Evolutionary conservation across 176 grass and related monocot genomes (phyloP), one percentile per base, ranked within the genome.

Genomic region (Paspalum notatum): DNA sequence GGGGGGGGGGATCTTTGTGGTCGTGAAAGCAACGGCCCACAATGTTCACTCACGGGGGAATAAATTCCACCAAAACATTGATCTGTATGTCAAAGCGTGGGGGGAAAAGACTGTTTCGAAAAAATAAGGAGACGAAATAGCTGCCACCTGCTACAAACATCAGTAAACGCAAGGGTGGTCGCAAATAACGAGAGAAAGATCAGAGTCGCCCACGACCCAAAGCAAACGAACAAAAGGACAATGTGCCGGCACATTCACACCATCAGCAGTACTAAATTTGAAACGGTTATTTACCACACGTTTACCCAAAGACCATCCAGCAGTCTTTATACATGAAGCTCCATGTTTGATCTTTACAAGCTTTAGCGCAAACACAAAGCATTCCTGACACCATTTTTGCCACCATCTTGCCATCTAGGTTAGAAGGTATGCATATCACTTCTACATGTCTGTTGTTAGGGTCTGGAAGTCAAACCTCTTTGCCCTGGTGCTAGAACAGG

Each of bases 371-470:
- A 72, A 86, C 83, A 82, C 22, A 15, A 69, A 62, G 76, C 81
- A 46, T 75, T 75, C 10, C 67, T 4, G 6, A 56, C 63, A 9
- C 77, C 77, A 80, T 46, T 53, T 52, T 54, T 41, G n/a, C 59
- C 57, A 59, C 61, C 74, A 71, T 74, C 70, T 51, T 74, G 72
- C 83, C 52, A 79, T 68, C 73, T 83, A 83, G 52, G 80, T 86
- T 86, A 90, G 79, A 55, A 79, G 62, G 64, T 85, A 85, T 85
- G 55, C 80, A 71, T 77, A 24, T 46, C 44, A 46, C 44, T 80
- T 62, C 70, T 80, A 75, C 82, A 70, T 76, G 54, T 56, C 22
- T 89, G 74, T 80, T 76, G 82, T 85, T 85, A 81, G 82, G 47
- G 9, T 41, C 68, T 81, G 77, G 53, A 54, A 54, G 59, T 57